phyloP scores from a whole-genome alignment of 1,284 basidiomycete genomes.

The Ustilago shanxiensis region DNA sequence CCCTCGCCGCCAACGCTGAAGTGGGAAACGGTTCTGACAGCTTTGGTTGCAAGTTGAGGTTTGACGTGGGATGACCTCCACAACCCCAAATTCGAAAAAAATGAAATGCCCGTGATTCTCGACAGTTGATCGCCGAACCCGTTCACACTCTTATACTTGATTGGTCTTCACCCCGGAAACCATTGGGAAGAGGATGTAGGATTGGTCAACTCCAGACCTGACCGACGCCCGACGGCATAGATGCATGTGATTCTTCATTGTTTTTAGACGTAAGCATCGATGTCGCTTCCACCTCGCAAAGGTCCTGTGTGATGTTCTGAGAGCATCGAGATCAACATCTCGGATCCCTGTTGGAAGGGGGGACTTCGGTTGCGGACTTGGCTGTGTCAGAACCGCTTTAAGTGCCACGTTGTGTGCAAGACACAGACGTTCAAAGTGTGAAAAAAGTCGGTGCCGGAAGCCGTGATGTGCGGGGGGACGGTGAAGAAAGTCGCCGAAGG shows the following conservation, averaged over 20 bases:
- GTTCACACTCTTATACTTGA: neutral
- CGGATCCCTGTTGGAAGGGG: neutral
- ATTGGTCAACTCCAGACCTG: no score
- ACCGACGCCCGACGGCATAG: no score
- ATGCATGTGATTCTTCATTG: neutral
- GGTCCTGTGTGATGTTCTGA: no score
- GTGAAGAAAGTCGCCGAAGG: neutral
- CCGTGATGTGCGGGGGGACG: neutral
- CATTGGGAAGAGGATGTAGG: no score
- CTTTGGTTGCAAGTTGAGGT: no score
- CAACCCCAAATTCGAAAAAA: slow-evolving; percentile 1
- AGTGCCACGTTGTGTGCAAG: neutral
- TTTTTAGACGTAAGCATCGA: neutral
- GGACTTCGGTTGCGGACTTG: neutral
- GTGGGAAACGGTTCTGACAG: no score
- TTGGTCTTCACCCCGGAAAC: no score
- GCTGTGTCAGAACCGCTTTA: no score
- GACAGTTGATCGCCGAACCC: slow-evolving; percentile 3
- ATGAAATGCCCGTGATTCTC: neutral
- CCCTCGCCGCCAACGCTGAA: no score
- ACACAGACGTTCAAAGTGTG: neutral
- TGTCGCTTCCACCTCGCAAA: neutral
- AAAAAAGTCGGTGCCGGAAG: no score
- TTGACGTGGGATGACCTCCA: neutral
- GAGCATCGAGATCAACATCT: slow-evolving; percentile 1